phyloP scores from a whole-genome alignment of 345 rosid genomes.

The Bruguiera parviflora region DNA sequence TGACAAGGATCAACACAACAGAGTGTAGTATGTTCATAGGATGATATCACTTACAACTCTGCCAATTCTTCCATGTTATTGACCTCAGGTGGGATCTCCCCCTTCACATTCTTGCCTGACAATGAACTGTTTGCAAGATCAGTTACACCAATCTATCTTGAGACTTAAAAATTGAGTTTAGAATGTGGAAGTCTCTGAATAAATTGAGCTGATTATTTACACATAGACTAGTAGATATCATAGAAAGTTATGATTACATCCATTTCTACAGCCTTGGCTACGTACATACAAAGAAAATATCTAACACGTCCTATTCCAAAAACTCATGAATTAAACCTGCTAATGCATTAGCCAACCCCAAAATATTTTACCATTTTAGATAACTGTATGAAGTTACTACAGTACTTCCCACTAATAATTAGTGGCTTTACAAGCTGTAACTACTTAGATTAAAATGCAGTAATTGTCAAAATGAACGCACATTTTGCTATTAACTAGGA shows the following conservation, averaged over 20 bases:
- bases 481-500: conserved; percentile 2
- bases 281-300: neutral
- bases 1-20: neutral
- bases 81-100: conserved; percentile 61
- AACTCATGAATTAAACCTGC: neutral
- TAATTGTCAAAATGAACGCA: conserved; percentile 8
- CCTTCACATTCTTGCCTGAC: conserved; percentile 64
- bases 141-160: neutral
- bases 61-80: conserved; percentile 60
- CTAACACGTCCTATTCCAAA: no score
- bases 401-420: no score
- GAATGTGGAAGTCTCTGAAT: neutral
- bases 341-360: no score
- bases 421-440: no score
- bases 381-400: no score
- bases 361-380: no score
- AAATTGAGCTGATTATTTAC: neutral
- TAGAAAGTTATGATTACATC: neutral
- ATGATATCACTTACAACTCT: conserved; percentile 62
- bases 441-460: neutral
- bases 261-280: neutral
- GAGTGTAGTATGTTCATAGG: neutral
- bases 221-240: neutral
- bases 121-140: conserved; percentile 50
- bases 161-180: neutral